These are phyloP conservation scores for Chionographis japonica DNA, from an alignment of 106 monocot species.

Conservation along the genomic window DNA sequence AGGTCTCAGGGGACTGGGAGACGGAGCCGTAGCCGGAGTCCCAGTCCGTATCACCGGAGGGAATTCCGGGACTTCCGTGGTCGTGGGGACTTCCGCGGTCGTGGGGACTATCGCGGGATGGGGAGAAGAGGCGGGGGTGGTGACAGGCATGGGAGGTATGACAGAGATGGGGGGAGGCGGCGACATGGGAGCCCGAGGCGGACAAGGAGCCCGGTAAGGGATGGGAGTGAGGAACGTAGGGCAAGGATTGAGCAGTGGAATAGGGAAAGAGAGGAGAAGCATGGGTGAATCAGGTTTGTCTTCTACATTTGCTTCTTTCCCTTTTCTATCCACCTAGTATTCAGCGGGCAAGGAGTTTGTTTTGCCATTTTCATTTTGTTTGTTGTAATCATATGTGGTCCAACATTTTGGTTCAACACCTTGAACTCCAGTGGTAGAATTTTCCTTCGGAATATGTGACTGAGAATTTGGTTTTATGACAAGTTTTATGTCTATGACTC, in stretches of 20 bases:
- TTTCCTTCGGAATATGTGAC: too few relatives aligned
- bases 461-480: too few relatives aligned
- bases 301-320: neutral
- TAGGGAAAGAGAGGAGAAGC: slow-evolving; percentile 30
- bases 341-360: too few relatives aligned
- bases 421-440: too few relatives aligned
- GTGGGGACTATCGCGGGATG: slow-evolving; percentile 4
- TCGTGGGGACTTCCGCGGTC: neutral
- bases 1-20: slow-evolving; percentile 17
- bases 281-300: slow-evolving; percentile 6
- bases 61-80: slow-evolving; percentile 6
- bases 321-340: too few relatives aligned
- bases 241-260: slow-evolving; percentile 38
- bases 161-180: slow-evolving; percentile 15
- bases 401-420: too few relatives aligned
- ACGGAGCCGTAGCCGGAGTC: slow-evolving; percentile 20
- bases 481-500: too few relatives aligned
- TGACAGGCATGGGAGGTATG: slow-evolving; percentile 14
- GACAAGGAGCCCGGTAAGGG: slow-evolving; percentile 22
- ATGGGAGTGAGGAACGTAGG: slow-evolving; percentile 32
- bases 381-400: neutral
- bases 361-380: neutral
- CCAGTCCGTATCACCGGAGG: slow-evolving; percentile 19
- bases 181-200: slow-evolving; percentile 22
- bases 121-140: slow-evolving; percentile 5